A percentile compares a stretch with the other conserved stretches of the same genome.
These are phyloP conservation scores for Periconia sp. DNA, from an alignment of 2,329 filamentous ascomycete genomes.

Conservation along the genomic window DNA sequence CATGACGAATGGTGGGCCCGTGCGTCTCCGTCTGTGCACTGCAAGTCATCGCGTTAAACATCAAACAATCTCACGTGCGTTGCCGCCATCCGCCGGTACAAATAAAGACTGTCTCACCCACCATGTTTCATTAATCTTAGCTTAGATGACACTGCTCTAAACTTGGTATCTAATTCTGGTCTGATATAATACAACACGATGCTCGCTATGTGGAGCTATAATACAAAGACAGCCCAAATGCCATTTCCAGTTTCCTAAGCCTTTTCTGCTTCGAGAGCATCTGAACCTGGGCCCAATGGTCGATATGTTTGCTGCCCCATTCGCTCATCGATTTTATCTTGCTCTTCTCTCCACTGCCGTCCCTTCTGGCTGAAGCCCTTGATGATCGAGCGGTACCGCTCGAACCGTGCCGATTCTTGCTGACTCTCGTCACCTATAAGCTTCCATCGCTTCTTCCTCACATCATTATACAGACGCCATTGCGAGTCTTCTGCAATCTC, in stretches of 20 bases:
- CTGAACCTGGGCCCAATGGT: constrained; percentile 38
- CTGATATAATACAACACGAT: no score
- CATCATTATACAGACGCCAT: constrained; percentile 34
- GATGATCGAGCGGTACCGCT: constrained; percentile 55
- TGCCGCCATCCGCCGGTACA: no score
- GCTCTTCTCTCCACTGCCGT: constrained; percentile 60
- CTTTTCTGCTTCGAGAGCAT: constrained; percentile 1
- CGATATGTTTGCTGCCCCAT: constrained; percentile 46
- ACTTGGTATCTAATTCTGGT: no score
- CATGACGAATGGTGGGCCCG: constrained; percentile 9
- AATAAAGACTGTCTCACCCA: no score
- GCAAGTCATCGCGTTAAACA: no score
- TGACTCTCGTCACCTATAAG: constrained; percentile 48
- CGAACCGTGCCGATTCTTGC: constrained; percentile 41
- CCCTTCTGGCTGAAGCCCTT: constrained; percentile 61
- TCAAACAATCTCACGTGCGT: no score
- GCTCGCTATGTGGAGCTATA: no score
- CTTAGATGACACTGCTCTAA: no score
- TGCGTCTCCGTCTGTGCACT: no score
- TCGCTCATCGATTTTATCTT: constrained; percentile 60
- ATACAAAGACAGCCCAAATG: no score
- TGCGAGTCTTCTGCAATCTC: constrained; percentile 51
- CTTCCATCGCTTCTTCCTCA: constrained; percentile 63
- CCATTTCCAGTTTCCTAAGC: not conserved
- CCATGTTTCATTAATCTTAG: no score